phyloP scores from a whole-genome alignment of 1,139 yeast species.

The Pichia sp. region DNA sequence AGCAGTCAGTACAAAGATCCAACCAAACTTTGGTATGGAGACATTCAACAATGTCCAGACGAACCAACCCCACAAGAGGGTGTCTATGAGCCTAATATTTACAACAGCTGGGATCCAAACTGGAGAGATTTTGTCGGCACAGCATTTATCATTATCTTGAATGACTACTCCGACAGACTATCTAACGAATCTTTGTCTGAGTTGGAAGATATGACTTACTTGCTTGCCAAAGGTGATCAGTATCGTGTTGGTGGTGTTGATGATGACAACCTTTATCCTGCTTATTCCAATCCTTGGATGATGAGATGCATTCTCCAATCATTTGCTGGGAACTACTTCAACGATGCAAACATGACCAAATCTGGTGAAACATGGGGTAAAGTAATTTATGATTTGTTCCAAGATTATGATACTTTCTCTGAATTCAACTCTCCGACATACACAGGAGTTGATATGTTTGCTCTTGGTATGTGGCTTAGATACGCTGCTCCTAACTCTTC shows the following conservation, averaged over 20 bases:
- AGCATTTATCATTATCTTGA: conserved; percentile 4
- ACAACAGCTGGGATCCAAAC: conserved; percentile 7
- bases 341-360: conserved; percentile 8
- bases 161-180: conserved; percentile 5
- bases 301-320: conserved; percentile 10
- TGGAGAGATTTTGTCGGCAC: conserved; percentile 12
- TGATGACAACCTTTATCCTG: conserved; percentile 10
- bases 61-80: conserved; percentile 12
- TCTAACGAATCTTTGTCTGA: neutral
- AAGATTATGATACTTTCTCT: conserved; percentile 1
- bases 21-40: conserved; percentile 7
- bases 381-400: conserved; percentile 6
- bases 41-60: conserved; percentile 10
- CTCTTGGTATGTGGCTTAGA: conserved; percentile 8
- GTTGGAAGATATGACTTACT: conserved; percentile 4
- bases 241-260: conserved; percentile 9
- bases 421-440: conserved; percentile 10
- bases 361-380: conserved; percentile 9
- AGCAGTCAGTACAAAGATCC: conserved; percentile 10
- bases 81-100: conserved; percentile 5
- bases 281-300: conserved; percentile 7
- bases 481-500: conserved; percentile 7
- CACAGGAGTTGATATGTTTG: conserved; percentile 10
- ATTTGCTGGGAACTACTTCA: conserved; percentile 1
- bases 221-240: conserved; percentile 8